Conservation (phyloP, 2,329 filamentous ascomycete genomes). For the Didymella pomorum region DNA sequence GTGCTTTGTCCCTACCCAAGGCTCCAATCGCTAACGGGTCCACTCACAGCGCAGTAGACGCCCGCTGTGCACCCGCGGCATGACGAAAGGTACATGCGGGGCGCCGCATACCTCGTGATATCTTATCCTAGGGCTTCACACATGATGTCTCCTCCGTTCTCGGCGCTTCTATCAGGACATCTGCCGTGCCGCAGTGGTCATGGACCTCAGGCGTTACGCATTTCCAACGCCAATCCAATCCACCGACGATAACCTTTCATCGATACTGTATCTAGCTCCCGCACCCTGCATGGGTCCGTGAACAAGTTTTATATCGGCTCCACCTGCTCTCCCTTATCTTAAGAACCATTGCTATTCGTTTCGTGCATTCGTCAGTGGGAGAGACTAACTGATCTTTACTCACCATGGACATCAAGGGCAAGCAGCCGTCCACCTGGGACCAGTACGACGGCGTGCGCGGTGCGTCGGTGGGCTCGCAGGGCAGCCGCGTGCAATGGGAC, state of each 20-base stretch:
- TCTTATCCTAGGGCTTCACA: slow-evolving; percentile 8
- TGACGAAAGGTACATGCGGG: slow-evolving; percentile 20
- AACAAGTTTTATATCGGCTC: slow-evolving; percentile 32
- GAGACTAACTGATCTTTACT: slow-evolving; percentile 17
- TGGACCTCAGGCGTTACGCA: slow-evolving; percentile 21
- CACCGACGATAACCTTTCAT: slow-evolving; percentile 38
- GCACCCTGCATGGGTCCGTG: slow-evolving; percentile 39
- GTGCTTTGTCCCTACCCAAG: not conserved
- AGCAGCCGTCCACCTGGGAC: slow-evolving; percentile 57
- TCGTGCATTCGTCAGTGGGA: slow-evolving; percentile 5
- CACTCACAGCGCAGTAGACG: slow-evolving; percentile 26
- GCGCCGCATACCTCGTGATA: slow-evolving; percentile 16
- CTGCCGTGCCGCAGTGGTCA: slow-evolving; percentile 15
- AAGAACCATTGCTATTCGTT: slow-evolving; percentile 6
- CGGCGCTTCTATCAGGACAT: slow-evolving; percentile 24
- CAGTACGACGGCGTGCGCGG: slow-evolving; percentile 55
- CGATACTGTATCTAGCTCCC: slow-evolving; percentile 42
- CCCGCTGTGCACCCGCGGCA: slow-evolving; percentile 11
- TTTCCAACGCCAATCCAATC: slow-evolving; percentile 35
- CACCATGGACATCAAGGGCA: slow-evolving; percentile 50
- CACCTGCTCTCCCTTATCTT: slow-evolving; percentile 22
- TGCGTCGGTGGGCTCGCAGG: slow-evolving; percentile 46
- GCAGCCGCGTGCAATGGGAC: slow-evolving; percentile 51
- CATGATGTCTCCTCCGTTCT: slow-evolving; percentile 16
- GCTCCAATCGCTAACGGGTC: slow-evolving; percentile 28